These are phyloP conservation scores for Cadophora sp. DNA, from an alignment of 2,329 filamentous ascomycete species.

Conservation along the genomic window DNA sequence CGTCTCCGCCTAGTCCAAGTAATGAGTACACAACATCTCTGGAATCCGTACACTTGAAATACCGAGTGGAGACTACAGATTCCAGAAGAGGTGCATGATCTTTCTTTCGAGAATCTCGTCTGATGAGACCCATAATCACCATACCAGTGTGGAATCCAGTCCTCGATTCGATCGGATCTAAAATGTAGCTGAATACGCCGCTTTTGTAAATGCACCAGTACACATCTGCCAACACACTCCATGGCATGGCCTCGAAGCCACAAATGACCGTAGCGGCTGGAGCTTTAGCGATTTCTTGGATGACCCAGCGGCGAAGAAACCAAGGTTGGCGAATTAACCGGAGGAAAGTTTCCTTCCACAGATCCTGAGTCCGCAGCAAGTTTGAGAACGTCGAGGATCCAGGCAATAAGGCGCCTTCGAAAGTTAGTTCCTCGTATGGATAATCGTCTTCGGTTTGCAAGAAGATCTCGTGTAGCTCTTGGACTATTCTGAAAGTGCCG, in stretches of 20 bases:
- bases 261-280: not conserved
- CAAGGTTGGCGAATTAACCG: not conserved
- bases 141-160: slow-evolving; percentile 1
- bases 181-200: not conserved
- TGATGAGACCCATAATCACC: not conserved
- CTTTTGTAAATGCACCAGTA: not conserved
- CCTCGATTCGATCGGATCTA: not conserved
- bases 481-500: not conserved
- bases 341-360: not conserved
- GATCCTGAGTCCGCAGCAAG: not conserved
- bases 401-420: not conserved
- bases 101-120: not conserved
- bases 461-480: not conserved
- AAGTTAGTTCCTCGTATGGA: not conserved
- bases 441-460: not conserved
- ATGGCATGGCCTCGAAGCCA: not conserved
- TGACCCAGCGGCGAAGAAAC: slow-evolving; percentile 2
- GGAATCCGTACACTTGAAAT: slow-evolving; percentile 4
- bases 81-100: not conserved
- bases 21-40: not conserved
- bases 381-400: not conserved
- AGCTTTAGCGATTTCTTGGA: not conserved
- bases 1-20: not conserved
- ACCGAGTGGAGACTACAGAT: not conserved
- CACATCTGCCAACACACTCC: not conserved